Evolutionary conservation across 176 grass and related monocot genomes (phyloP).

Genomic region (Zoysia pacifica): DNA sequence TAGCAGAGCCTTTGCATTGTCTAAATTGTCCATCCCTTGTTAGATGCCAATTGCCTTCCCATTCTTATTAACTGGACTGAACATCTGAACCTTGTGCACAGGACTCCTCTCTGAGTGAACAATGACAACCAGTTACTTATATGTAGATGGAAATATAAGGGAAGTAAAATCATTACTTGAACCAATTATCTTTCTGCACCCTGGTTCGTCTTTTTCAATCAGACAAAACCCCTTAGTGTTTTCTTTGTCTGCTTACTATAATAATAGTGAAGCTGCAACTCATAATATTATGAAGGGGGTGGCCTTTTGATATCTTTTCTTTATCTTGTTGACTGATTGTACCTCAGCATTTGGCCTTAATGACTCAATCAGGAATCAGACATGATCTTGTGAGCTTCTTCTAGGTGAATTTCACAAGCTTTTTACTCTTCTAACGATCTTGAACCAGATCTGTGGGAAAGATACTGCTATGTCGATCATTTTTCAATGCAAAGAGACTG

Average conservation of each 20-base stretch:
- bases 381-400: slow-evolving; percentile 10
- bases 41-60: slow-evolving; percentile 1
- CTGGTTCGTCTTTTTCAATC: slow-evolving; percentile 38
- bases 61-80: slow-evolving; percentile 31
- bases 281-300: slow-evolving; percentile 25
- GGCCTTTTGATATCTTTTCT: slow-evolving; percentile 38
- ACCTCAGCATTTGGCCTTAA: slow-evolving; percentile 18
- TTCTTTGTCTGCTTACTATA: slow-evolving; percentile 36
- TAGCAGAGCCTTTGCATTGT: slow-evolving; percentile 42
- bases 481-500: slow-evolving; percentile 54
- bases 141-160: slow-evolving; percentile 31
- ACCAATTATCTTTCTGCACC: slow-evolving; percentile 42
- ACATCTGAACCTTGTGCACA: slow-evolving; percentile 34
- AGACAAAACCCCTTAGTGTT: slow-evolving; percentile 27
- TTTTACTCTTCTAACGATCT: slow-evolving; percentile 21
- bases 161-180: slow-evolving; percentile 40
- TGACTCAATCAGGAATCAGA: slow-evolving; percentile 25
- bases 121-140: slow-evolving; percentile 17
- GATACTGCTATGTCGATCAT: not conserved
- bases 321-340: slow-evolving; percentile 44
- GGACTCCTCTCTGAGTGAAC: slow-evolving; percentile 28
- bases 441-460: not conserved
- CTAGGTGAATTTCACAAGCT: not conserved
- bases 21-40: slow-evolving; percentile 38
- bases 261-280: slow-evolving; percentile 26